Evolutionary conservation across 768 basidiomycete species (phyloP), one percentile per base, ranked within the genome.

Genomic region (Leccinum subgranulosum): DNA sequence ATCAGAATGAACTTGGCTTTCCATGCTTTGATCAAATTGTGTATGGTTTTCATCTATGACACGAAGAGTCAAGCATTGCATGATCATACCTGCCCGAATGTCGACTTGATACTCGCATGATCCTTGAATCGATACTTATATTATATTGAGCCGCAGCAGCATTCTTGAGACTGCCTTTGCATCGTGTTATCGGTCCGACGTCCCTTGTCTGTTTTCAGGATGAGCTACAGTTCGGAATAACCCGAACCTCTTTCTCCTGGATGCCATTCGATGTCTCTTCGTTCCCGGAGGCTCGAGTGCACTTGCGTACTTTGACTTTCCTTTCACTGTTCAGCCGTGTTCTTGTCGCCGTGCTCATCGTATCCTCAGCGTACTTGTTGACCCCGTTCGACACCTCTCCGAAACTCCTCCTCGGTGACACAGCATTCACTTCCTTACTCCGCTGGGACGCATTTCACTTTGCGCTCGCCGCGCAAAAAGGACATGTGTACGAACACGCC

Each of bases 371-470:
- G 6, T 53, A 49, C 17, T 34, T 55, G 12, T 57, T 74, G 3
- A 56, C 65, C 10, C 29, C 63, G 54, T 72, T 72, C 15, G 71
- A 72, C 15, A 60, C 59, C 12, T 72, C 71, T 28, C 67, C 73
- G 17, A 53, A 39, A 36, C 66, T 74, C 36, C 12, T 62, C 12
- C 34, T 72, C 47, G 39, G 17, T 23, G 46, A 39, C 12, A 17
- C 53, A 11, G 34, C 51, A 23, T 51, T 60, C 1, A 69, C 70
- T 19, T 63, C 73, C 6, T 68, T 85, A 3, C 75, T 94, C 10
- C 84, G 94, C 63, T 99, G 96, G 97, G 96, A 98, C 67, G 78
- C 79, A 3, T 81, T 98, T 62, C 88, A 97, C 72, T 98, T 94
- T 70, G 63, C 76, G 6, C 79, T 81, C 64, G 83, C 92, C 53